Conservation (phyloP, 108 stramenopile genomes). For the Cyclotella sp. region DNA sequence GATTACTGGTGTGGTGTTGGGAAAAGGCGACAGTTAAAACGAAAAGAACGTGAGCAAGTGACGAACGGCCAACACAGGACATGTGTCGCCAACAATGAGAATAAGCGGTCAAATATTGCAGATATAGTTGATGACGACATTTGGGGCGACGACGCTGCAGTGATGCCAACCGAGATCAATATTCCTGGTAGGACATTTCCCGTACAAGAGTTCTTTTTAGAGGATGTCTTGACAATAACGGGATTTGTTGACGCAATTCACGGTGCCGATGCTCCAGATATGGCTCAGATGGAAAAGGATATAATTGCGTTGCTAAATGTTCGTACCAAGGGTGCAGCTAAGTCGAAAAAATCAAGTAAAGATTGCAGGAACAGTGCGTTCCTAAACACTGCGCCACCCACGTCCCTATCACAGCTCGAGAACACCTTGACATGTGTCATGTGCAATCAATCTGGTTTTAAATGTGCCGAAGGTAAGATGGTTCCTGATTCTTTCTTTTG, state of each 20-base stretch:
- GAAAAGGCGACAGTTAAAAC: conserved; percentile 14
- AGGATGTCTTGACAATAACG: conserved; percentile 73
- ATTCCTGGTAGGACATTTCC: conserved; percentile 88
- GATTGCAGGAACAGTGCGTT: neutral
- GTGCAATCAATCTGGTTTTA: conserved; percentile 60
- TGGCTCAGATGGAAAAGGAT: conserved; percentile 58
- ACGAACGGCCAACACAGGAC: neutral
- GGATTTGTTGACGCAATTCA: conserved; percentile 52
- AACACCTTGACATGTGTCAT: conserved; percentile 57
- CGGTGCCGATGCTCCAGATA: conserved; percentile 39
- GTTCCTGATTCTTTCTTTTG: no score
- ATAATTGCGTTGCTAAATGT: conserved; percentile 43
- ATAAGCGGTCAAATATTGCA: neutral
- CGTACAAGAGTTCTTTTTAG: conserved; percentile 81
- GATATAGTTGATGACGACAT: conserved; percentile 20
- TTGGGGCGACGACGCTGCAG: conserved; percentile 23
- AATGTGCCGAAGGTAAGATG: conserved; percentile 30
- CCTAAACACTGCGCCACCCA: neutral
- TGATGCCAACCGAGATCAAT: conserved; percentile 65
- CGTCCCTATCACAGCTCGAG: conserved; percentile 18
- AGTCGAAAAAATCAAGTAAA: conserved; percentile 4
- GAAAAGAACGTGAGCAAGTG: conserved; percentile 5
- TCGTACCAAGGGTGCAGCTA: neutral
- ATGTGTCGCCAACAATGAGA: neutral
- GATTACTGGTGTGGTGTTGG: conserved; percentile 64